Evolutionary conservation across 2,329 filamentous ascomycete species (phyloP).

Genomic region (Westerdykella sp.): DNA sequence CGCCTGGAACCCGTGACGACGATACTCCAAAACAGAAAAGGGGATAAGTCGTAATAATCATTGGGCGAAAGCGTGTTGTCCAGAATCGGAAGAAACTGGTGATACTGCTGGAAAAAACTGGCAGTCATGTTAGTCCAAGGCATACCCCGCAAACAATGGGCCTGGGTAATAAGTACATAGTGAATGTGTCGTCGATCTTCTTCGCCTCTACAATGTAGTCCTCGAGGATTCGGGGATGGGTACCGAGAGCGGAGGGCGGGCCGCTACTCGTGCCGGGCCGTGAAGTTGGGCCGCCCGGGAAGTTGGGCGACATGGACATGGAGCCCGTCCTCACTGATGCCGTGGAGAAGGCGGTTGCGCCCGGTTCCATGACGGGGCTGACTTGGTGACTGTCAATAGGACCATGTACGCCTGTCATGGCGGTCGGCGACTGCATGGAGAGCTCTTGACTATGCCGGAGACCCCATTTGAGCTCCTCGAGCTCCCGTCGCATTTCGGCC

Average conservation of each 20-base stretch:
- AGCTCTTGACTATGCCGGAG: constrained; percentile 23
- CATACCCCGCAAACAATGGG: neutral
- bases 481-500: constrained; percentile 34
- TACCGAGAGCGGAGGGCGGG: constrained; percentile 10
- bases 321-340: constrained; percentile 22
- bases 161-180: constrained; percentile 15
- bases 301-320: constrained; percentile 27
- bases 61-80: constrained; percentile 26
- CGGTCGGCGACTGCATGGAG: constrained; percentile 19
- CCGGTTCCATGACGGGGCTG: constrained; percentile 17
- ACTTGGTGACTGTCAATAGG: constrained; percentile 21
- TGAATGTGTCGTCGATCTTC: constrained; percentile 32
- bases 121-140: constrained; percentile 8
- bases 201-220: constrained; percentile 29
- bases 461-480: constrained; percentile 33
- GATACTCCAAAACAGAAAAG: constrained; percentile 39
- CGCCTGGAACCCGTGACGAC: constrained; percentile 36
- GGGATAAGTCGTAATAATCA: constrained; percentile 29
- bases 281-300: constrained; percentile 9
- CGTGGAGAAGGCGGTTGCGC: constrained; percentile 24
- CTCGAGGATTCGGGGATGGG: constrained; percentile 24
- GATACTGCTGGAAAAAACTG: constrained; percentile 33
- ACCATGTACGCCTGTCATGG: neutral
- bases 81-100: constrained; percentile 30
- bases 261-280: constrained; percentile 20